A percentile compares a stretch with the other conserved stretches of the same genome.
Conservation (phyloP, 805 yeast species). For the Metschnikowia orientalis region DNA sequence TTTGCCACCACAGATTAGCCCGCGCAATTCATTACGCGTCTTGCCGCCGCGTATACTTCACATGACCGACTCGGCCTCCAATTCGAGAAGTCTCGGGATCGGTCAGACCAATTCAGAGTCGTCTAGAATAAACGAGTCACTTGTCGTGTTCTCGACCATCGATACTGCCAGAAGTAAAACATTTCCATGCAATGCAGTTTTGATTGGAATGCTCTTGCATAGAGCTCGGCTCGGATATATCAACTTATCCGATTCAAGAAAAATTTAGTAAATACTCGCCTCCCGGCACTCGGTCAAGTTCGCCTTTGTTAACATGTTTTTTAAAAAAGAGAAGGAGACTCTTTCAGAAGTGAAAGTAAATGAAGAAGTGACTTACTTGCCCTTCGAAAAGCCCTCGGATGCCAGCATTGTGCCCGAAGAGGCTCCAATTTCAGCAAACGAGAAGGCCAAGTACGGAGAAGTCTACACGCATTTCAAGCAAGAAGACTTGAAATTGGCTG, state of each 20-base stretch:
- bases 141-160: too few species aligned
- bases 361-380: conserved; percentile 27
- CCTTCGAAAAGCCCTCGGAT: conserved; percentile 55
- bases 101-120: too few species aligned
- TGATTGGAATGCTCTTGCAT: conserved; percentile 1
- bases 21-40: too few species aligned
- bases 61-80: too few species aligned
- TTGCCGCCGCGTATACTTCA: too few species aligned
- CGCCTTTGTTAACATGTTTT: too few species aligned
- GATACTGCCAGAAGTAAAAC: neutral
- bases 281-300: too few species aligned
- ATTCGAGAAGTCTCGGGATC: too few species aligned
- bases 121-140: too few species aligned
- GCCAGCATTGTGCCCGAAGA: conserved; percentile 47
- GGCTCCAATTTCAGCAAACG: conserved; percentile 46
- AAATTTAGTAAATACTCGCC: too few species aligned
- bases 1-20: too few species aligned
- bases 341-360: conserved; percentile 11
- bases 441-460: conserved; percentile 55
- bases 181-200: too few species aligned
- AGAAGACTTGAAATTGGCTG: conserved; percentile 47
- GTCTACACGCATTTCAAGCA: conserved; percentile 61
- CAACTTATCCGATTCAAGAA: conserved; percentile 1
- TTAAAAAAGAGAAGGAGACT: conserved; percentile 13
- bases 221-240: conserved; percentile 5